phyloP scores from a whole-genome alignment of 2,329 filamentous ascomycete species.

The Pseudogymnoascus sp. region DNA sequence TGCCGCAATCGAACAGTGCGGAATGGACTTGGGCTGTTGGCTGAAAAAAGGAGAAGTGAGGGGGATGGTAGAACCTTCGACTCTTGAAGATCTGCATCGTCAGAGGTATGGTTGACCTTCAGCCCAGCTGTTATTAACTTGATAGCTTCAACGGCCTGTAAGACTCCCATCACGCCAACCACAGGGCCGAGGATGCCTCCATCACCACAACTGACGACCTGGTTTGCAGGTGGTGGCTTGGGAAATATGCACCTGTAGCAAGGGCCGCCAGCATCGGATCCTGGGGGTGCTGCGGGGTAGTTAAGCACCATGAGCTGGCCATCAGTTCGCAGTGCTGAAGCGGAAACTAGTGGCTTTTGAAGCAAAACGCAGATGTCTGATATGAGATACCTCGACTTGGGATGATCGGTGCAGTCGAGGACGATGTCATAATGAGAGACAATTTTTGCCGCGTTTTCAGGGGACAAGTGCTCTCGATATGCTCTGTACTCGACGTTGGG shows the following conservation, averaged over 20 bases:
- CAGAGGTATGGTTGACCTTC: conserved; percentile 8
- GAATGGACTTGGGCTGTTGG: conserved; percentile 51
- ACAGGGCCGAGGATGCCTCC: conserved; percentile 89
- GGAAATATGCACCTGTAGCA: conserved; percentile 95
- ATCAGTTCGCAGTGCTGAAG: conserved; percentile 79
- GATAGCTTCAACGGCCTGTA: conserved; percentile 84
- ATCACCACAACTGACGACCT: conserved; percentile 80
- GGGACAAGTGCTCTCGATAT: conserved; percentile 57
- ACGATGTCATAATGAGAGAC: conserved; percentile 71
- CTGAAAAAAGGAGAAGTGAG: conserved; percentile 43
- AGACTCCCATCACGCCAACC: conserved; percentile 84
- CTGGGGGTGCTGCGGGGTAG: conserved; percentile 58
- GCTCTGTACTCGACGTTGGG: conserved; percentile 58
- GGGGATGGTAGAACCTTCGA: conserved; percentile 16
- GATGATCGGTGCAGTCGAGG: conserved; percentile 92
- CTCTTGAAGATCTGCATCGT: conserved; percentile 2
- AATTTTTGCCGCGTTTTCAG: conserved; percentile 59
- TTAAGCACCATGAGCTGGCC: conserved; percentile 89
- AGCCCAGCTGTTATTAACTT: conserved; percentile 57
- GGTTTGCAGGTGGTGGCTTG: conserved; percentile 73
- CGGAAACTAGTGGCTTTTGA: conserved; percentile 74
- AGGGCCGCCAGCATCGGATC: conserved; percentile 57
- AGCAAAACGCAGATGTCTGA: conserved; percentile 82
- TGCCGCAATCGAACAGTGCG: conserved; percentile 67
- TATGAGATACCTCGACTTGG: conserved; percentile 83